Evolutionary conservation across 805 yeast species (phyloP).

Genomic region (Candida yuanshanica): DNA sequence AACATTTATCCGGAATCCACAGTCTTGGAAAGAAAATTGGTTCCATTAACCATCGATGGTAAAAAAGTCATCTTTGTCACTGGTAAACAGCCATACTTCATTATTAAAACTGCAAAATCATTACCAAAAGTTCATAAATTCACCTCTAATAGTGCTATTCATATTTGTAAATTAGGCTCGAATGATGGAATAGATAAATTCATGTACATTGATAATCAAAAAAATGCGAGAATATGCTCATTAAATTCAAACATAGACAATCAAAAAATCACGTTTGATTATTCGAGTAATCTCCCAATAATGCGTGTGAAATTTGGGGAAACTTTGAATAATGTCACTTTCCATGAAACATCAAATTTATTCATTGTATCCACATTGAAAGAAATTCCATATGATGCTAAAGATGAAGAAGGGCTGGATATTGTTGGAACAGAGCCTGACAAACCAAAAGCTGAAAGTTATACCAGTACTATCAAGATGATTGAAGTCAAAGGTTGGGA

Average conservation of each 20-base stretch:
- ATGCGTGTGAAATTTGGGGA: conserved; percentile 47
- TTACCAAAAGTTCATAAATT: conserved; percentile 62
- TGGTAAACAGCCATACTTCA: conserved; percentile 66
- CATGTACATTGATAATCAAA: conserved; percentile 64
- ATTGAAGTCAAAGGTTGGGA: conserved; percentile 71
- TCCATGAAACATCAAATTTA: conserved; percentile 60
- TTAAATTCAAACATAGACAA: conserved; percentile 23
- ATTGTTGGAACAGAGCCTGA: conserved; percentile 50
- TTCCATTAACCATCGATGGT: conserved; percentile 52
- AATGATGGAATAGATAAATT: conserved; percentile 32
- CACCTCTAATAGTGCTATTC: conserved; percentile 57
- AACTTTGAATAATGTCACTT: conserved; percentile 61
- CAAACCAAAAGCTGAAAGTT: conserved; percentile 50
- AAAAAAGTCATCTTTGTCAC: conserved; percentile 60
- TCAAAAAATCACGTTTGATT: conserved; percentile 34
- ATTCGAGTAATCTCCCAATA: conserved; percentile 58
- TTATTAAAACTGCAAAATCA: conserved; percentile 60
- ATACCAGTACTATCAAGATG: conserved; percentile 55
- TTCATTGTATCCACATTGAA: conserved; percentile 56
- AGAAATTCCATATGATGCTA: conserved; percentile 54
- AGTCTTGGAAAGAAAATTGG: conserved; percentile 60
- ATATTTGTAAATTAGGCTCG: conserved; percentile 46
- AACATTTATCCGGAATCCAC: conserved; percentile 62
- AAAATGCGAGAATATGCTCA: conserved; percentile 54
- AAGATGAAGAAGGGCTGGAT: conserved; percentile 68